Evolutionary conservation across 2,329 filamentous ascomycete species (phyloP), one percentile per base, ranked within the genome.

Genomic region (Byssoonygena ceratinophila): DNA sequence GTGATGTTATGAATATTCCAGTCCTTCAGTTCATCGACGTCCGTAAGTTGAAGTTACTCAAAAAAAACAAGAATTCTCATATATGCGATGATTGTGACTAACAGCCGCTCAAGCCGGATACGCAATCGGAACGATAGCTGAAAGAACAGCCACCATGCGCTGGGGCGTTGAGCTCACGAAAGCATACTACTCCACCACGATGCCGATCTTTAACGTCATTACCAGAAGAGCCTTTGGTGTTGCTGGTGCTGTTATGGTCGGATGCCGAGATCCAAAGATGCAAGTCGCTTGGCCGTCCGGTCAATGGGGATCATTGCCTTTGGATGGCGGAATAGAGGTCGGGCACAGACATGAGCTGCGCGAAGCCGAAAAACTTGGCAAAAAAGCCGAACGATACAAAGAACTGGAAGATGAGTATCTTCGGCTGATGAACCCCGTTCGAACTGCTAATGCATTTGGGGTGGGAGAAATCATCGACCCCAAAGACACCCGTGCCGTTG

Each of bases 401-500:
- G 76, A 81, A 59, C 58, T 84, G 29, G 76, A 82, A 41, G 73
- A 77, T 22, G 78, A 81, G 62, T 83, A 83, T 61, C 66, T 71
- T 32, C 68, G 79, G 20, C 60, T 83, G 57, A 82, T 83, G 77
- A 84, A 82, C 57, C 81, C 80, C 0, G 77, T 83, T 1, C 67
- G 80, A 14, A 82, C 79, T 3, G 80, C 81, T 11, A 82, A 82
- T 65, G 73, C 75, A 9, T 83, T 83, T 64, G 77, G 77, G 0
- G 71, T 83, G 0, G 79, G 83, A 64, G 80, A 83, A 63, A 82
- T 83, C 43, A 77, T 83, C 37, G 80, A 83, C 65, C 80, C 80
- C 3, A 77, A 76, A 29, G 70, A 74, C 54, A 83, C 80, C 2
- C 70, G 80, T 47, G 63, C 64, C n/a, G 64, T 81, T 7, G 74